Evolutionary conservation across 345 rosid genomes (phyloP).

Genomic region (Bruguiera parviflora): DNA sequence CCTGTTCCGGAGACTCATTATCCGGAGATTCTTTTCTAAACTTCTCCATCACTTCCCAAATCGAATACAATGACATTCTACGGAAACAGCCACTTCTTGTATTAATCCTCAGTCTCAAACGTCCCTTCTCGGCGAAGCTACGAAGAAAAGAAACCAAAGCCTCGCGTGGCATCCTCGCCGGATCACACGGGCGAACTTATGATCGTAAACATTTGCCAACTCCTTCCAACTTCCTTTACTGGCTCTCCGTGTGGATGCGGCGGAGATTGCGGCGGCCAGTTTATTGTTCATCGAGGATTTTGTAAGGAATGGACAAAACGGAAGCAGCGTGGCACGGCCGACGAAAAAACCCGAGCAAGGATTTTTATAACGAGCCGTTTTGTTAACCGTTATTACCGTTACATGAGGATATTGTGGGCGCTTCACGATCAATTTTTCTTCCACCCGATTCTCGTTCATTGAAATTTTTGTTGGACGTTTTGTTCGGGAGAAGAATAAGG

Average conservation of each 20-base stretch:
- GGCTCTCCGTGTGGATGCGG: slow-evolving; percentile 29
- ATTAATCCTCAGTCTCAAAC: slow-evolving; percentile 38
- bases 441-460: no score
- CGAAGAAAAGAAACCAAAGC: slow-evolving; percentile 54
- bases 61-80: slow-evolving; percentile 11
- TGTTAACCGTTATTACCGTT: no score
- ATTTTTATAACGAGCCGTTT: no score
- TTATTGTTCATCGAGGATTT: neutral
- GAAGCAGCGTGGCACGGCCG: neutral
- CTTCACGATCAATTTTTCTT: no score
- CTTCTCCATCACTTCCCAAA: slow-evolving; percentile 38
- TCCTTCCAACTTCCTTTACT: slow-evolving; percentile 66
- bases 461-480: no score
- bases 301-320: neutral
- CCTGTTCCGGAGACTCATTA: slow-evolving; percentile 63
- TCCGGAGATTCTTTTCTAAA: slow-evolving; percentile 33
- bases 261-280: neutral
- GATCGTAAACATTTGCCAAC: slow-evolving; percentile 47
- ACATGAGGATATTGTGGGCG: no score
- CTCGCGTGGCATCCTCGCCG: slow-evolving; percentile 50
- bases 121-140: slow-evolving; percentile 42
- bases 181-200: slow-evolving; percentile 54
- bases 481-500: no score
- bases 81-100: neutral
- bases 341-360: no score